phyloP scores from a whole-genome alignment of 202 grass and related monocot species.

The Setaria viridis region DNA sequence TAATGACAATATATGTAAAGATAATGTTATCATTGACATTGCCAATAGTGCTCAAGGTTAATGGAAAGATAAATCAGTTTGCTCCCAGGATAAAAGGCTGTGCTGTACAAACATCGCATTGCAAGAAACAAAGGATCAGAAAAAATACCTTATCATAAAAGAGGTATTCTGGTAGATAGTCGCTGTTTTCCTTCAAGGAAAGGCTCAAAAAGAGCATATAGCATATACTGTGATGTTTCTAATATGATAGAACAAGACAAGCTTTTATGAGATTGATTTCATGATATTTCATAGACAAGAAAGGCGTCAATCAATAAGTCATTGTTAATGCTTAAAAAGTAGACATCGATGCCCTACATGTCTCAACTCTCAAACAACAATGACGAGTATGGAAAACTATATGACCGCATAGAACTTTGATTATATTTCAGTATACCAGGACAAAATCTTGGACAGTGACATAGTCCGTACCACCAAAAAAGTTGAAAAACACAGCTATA shows the following conservation, averaged over 20 bases:
- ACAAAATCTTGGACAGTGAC: conserved; percentile 45
- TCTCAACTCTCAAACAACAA: conserved; percentile 19
- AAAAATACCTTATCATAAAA: background rate
- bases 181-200: background rate
- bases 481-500: conserved; percentile 48
- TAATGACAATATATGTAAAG: too few relatives aligned
- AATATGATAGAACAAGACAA: background rate
- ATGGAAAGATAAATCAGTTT: too few relatives aligned
- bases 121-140: background rate
- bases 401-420: conserved; percentile 16
- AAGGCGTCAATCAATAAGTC: conserved; percentile 4
- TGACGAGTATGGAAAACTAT: background rate
- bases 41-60: too few relatives aligned
- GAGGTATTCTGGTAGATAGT: background rate
- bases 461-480: conserved; percentile 7
- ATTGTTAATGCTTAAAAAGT: background rate
- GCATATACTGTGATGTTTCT: background rate
- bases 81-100: too few relatives aligned
- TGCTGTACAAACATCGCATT: background rate
- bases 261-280: conserved; percentile 9
- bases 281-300: conserved; percentile 6
- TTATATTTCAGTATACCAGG: conserved; percentile 41
- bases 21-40: too few relatives aligned
- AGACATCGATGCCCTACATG: background rate
- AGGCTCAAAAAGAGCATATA: background rate